Percentiles rank a stretch among this genome's conserved stretches.
These are phyloP conservation scores for Lachancea sp. DNA, from an alignment of 805 yeast genomes.

Conservation along the genomic window DNA sequence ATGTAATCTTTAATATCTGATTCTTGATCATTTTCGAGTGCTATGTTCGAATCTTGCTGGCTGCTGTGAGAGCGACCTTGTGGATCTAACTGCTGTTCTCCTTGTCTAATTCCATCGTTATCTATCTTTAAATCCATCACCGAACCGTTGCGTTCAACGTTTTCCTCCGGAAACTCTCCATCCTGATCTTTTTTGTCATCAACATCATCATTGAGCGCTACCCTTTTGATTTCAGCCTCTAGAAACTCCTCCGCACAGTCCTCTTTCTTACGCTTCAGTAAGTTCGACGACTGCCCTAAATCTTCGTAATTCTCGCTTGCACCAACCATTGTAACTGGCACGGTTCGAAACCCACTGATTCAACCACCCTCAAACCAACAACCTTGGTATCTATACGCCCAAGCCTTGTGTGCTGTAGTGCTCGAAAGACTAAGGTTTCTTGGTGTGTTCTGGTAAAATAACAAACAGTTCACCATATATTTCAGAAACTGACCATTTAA, in stretches of 20 bases:
- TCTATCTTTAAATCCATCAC: not conserved
- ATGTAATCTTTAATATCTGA: constrained; percentile 53
- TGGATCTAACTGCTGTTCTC: not conserved
- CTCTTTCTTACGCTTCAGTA: constrained; percentile 65
- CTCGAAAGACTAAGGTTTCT: no score
- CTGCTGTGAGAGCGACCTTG: no score
- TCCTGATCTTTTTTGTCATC: constrained; percentile 1
- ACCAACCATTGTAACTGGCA: not conserved
- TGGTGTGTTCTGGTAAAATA: no score
- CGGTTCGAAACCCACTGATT: no score
- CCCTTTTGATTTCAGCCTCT: constrained; percentile 54
- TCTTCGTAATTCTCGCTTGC: not conserved
- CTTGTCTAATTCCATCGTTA: not conserved
- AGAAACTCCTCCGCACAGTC: constrained; percentile 40
- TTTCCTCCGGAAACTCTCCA: not conserved
- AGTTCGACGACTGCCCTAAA: constrained; percentile 15
- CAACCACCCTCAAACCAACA: not conserved
- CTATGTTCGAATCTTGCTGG: not conserved
- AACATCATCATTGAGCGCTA: constrained; percentile 52
- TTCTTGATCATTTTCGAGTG: constrained; percentile 12
- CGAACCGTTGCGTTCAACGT: not conserved
- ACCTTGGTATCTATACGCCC: not conserved
- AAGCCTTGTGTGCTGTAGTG: no score
- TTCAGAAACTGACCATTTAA: no score
- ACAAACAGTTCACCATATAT: no score